phyloP scores from a whole-genome alignment of 2,329 filamentous ascomycete genomes.

The Cercospora sp. region DNA sequence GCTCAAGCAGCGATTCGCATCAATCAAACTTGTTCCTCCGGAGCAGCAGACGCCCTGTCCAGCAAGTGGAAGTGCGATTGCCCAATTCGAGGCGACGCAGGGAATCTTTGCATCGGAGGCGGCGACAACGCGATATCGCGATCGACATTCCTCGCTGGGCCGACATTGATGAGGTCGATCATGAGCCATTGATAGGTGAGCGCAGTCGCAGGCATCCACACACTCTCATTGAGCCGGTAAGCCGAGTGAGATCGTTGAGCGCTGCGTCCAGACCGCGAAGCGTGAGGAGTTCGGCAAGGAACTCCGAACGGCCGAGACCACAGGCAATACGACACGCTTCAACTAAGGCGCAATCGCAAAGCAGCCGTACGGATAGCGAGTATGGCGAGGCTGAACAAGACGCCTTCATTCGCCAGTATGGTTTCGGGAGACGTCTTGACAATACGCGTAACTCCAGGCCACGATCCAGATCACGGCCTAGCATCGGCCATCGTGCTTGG shows the following conservation, averaged over 20 bases:
- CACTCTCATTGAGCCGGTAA: too few relatives aligned
- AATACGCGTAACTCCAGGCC: neutral
- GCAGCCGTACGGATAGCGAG: neutral
- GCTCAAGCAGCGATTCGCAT: neutral
- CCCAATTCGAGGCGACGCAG: neutral
- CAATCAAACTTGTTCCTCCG: neutral
- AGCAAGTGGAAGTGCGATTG: neutral
- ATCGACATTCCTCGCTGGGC: neutral
- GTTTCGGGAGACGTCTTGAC: neutral
- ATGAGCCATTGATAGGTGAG: neutral
- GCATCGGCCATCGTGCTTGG: neutral
- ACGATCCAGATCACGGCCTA: neutral
- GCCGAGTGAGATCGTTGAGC: neutral
- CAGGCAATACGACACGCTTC: neutral
- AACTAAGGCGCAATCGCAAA: neutral
- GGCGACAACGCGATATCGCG: constrained; percentile 4
- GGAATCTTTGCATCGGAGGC: neutral
- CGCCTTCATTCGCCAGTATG: constrained; percentile 1
- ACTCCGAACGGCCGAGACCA: neutral
- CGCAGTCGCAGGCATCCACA: neutral
- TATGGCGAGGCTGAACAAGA: neutral
- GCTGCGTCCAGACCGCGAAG: neutral
- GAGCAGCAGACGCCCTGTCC: neutral
- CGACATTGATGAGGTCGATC: neutral
- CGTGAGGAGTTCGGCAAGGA: neutral